These are phyloP conservation scores for Xylariales sp. DNA, from an alignment of 2,329 filamentous ascomycete genomes.

Conservation along the genomic window DNA sequence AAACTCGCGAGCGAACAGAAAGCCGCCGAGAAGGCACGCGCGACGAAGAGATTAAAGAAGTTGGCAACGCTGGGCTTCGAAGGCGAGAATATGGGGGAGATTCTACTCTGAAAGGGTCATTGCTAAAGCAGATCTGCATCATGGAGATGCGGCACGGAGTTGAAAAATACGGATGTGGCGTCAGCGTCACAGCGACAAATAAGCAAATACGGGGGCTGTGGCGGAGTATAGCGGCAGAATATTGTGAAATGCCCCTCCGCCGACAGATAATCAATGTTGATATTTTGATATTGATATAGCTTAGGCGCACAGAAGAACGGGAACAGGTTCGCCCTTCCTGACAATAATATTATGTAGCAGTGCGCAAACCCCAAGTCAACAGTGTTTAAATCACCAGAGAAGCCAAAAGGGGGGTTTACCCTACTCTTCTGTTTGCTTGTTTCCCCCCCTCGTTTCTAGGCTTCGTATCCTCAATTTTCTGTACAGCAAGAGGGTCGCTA, in stretches of 20 bases:
- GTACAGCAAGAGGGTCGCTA: background rate
- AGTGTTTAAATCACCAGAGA: background rate
- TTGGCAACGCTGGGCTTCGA: constrained; percentile 86
- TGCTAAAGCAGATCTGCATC: background rate
- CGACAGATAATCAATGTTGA: constrained; percentile 24
- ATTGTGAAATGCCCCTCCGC: constrained; percentile 69
- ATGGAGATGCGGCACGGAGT: constrained; percentile 4
- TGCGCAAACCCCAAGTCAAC: constrained; percentile 7
- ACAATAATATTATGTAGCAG: background rate
- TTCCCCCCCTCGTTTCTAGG: background rate
- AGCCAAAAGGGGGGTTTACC: background rate
- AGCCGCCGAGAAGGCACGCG: constrained; percentile 73
- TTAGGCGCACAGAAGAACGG: constrained; percentile 4
- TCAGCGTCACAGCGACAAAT: constrained; percentile 10
- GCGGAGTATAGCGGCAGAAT: constrained; percentile 60
- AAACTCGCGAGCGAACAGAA: constrained; percentile 79
- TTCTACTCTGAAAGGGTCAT: constrained; percentile 62
- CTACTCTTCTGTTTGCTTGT: background rate
- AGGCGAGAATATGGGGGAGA: constrained; percentile 82
- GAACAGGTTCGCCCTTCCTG: constrained; percentile 16
- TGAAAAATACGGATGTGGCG: background rate
- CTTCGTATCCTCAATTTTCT: background rate
- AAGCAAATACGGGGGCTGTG: constrained; percentile 20
- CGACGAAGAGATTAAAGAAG: constrained; percentile 78
- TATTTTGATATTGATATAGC: constrained; percentile 13